Percentiles rank a stretch among this genome's conserved stretches.
Conservation (phyloP, 1,284 basidiomycete genomes). For the Tetrapyrgos nigripes region DNA sequence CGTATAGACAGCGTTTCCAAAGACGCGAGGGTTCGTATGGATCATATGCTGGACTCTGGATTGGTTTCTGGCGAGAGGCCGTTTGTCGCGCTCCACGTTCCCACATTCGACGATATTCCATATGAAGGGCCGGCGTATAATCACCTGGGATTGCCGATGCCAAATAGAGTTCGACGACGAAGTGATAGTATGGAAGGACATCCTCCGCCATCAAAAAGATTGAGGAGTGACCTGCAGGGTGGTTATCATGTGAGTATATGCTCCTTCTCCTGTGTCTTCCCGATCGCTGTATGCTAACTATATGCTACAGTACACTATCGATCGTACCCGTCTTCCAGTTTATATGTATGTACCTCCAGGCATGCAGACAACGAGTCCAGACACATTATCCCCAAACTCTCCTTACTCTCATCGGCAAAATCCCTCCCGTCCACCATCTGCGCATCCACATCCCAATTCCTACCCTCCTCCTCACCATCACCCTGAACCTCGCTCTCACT, state of each 20-base stretch:
- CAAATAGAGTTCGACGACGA: not conserved
- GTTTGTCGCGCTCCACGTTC: not conserved
- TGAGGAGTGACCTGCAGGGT: not conserved
- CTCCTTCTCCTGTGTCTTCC: not conserved
- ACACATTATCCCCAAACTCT: not conserved
- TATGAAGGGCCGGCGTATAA: not conserved
- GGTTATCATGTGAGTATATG: not conserved
- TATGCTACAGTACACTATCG: not conserved
- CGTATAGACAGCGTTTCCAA: constrained; percentile 50
- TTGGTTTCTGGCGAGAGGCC: not conserved
- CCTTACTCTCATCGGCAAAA: no score
- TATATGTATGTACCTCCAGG: not conserved
- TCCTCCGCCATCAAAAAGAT: not conserved
- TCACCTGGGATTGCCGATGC: not conserved
- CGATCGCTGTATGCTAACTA: not conserved
- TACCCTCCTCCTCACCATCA: not conserved
- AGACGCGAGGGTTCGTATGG: constrained; percentile 57
- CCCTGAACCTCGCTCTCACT: not conserved
- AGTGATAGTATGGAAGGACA: not conserved
- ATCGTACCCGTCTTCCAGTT: not conserved
- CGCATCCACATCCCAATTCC: not conserved
- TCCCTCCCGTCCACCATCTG: no score
- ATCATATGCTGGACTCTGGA: constrained; percentile 35
- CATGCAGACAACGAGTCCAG: not conserved
- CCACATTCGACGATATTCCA: not conserved